Evolutionary conservation across 345 rosid species (phyloP).

Genomic region (Kernera saxatilis): DNA sequence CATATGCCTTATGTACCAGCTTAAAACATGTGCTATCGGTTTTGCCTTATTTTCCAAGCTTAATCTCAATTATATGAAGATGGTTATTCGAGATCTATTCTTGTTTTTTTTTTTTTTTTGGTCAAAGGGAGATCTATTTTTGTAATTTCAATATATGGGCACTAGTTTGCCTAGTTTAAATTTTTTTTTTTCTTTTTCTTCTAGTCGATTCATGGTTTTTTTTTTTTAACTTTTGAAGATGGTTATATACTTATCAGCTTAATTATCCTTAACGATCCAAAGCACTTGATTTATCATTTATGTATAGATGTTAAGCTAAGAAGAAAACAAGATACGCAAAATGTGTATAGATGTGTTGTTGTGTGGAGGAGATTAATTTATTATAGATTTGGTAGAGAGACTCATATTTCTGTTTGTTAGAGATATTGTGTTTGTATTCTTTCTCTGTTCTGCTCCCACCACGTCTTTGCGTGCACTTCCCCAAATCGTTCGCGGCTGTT

Average conservation of each 20-base stretch:
- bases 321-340: not conserved
- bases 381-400: conserved; percentile 17
- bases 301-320: conserved; percentile 16
- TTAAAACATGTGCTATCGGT: no score
- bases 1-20: no score
- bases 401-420: conserved; percentile 24
- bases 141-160: no score
- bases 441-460: conserved; percentile 99
- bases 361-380: conserved; percentile 9
- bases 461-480: conserved; percentile 82
- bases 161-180: no score
- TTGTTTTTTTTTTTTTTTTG: no score
- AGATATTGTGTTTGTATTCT: conserved; percentile 96
- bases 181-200: no score
- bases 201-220: no score
- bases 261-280: not conserved
- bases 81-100: no score
- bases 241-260: not conserved
- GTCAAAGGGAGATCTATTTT: no score
- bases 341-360: conserved; percentile 17
- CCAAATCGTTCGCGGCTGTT: conserved; percentile 91
- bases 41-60: no score
- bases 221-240: not conserved
- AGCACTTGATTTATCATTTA: conserved; percentile 3
- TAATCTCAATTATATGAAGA: no score